Base-by-base conservation (phyloP, 352 stramenopile genomes). In the Plasmopara viticola region DNA sequence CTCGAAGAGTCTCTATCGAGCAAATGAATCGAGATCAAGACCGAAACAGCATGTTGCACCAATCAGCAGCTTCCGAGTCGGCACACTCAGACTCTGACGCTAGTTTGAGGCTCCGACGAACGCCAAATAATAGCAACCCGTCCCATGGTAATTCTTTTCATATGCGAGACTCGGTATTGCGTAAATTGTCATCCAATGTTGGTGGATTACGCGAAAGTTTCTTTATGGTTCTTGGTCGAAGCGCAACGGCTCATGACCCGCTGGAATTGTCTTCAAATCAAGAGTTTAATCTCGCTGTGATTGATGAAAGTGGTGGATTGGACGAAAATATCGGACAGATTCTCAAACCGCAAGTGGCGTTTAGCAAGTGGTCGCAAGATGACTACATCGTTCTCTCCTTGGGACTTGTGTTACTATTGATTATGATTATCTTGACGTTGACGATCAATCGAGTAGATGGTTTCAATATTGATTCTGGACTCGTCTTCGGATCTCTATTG, bases 271-370 rank as follows among this genome's bases (percentile, higher is more conserved):
- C 77, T 6, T 64, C 76, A 0, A 65, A 74, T 25, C 74, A 87
- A 39, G 79, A 90, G 48, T 88, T 90, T 44, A 70, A 86, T 14
- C 56, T 90, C 30, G 80, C 79, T 5, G 65, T 90, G 42, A 90
- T 90, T 48, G 74, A 90, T 52, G 79, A 90, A 48, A 73, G 70
- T 39, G 79, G 79, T 9, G 72, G 72, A 31, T 67, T 90, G 44
- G 62, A 80, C 28, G 67, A 86, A 42, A 78, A 68, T 40, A 68
- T 82, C 10, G 70, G 68, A 1, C 66, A 88, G 48, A 79, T 87
- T 46, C 56, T 90, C 20, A 64, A 65, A 20, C 78, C 78, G 6
- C 56, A 64, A 18, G 45, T 83, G 37, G 48, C 66, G 12, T 67
- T 69, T 30, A 53, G 61, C 25, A 72, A 69, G 15, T 88, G 78